Evolutionary conservation across 805 yeast species (phyloP).

Genomic region (Pichia scutulata): DNA sequence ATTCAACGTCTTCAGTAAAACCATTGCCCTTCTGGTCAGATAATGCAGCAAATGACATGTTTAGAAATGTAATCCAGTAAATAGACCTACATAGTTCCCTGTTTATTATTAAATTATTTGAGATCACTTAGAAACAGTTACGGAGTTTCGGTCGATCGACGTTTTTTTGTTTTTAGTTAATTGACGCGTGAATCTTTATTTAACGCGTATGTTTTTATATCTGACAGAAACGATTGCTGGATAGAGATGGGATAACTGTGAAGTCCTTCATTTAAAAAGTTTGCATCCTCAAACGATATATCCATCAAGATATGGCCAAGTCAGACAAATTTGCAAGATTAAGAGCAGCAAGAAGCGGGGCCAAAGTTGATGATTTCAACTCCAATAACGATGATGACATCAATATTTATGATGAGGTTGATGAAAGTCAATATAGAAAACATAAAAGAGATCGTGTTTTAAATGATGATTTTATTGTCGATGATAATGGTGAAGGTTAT

Average conservation of each 20-base stretch:
- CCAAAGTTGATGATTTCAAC: slow-evolving; percentile 35
- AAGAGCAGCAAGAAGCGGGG: slow-evolving; percentile 57
- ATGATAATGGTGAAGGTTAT: slow-evolving; percentile 89
- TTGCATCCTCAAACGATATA: too few relatives aligned
- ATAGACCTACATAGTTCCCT: too few relatives aligned
- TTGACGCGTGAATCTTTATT: too few relatives aligned
- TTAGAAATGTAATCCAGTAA: not conserved
- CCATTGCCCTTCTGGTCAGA: not conserved
- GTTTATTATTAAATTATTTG: too few relatives aligned
- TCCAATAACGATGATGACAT: slow-evolving; percentile 40
- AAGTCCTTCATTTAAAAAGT: not conserved
- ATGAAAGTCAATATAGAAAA: slow-evolving; percentile 67
- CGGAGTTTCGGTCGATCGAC: too few relatives aligned
- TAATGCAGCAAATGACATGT: slow-evolving; percentile 6
- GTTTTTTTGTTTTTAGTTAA: too few relatives aligned
- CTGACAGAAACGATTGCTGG: too few relatives aligned
- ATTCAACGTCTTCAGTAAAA: slow-evolving; percentile 1
- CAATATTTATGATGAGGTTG: slow-evolving; percentile 80
- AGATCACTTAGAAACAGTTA: too few relatives aligned
- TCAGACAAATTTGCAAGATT: slow-evolving; percentile 49
- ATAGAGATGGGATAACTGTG: too few relatives aligned
- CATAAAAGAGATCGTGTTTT: slow-evolving; percentile 73
- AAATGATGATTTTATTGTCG: slow-evolving; percentile 90
- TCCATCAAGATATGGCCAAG: slow-evolving; percentile 13
- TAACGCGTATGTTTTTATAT: too few relatives aligned